Conservation (phyloP, 495 filamentous ascomycete species). For the Xanthoparmelia taractica region DNA sequence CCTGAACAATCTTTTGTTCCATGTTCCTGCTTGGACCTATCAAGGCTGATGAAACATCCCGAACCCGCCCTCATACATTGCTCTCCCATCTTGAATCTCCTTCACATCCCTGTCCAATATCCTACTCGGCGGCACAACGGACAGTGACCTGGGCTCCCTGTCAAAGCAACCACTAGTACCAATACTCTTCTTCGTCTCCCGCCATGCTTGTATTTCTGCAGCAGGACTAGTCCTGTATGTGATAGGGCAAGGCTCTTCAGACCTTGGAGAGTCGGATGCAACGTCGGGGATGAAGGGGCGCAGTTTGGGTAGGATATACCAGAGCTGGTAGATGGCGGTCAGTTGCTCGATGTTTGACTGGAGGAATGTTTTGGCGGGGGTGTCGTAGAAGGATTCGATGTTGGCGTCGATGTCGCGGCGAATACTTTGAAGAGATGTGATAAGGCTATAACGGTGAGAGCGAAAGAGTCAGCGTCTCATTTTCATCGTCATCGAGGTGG, state of each 20-base stretch:
- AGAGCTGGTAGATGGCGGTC: constrained; percentile 14
- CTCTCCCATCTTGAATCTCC: constrained; percentile 2
- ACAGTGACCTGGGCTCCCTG: constrained; percentile 12
- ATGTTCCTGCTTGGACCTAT: not conserved
- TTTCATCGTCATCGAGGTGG: too few species aligned
- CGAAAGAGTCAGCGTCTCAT: not conserved
- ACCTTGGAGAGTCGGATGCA: not conserved
- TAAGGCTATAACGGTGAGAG: constrained; percentile 3
- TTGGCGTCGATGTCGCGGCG: constrained; percentile 11
- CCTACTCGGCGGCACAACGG: not conserved
- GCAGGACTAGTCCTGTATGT: not conserved
- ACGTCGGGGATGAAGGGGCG: constrained; percentile 12
- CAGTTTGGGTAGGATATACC: constrained; percentile 7
- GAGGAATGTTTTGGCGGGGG: constrained; percentile 10
- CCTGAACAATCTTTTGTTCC: not conserved
- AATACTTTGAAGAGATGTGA: constrained; percentile 11
- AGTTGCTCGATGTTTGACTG: constrained; percentile 17
- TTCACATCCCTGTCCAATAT: constrained; percentile 1
- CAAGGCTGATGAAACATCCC: not conserved
- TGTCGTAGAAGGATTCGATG: constrained; percentile 13
- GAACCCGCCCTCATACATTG: not conserved
- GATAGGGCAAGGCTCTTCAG: not conserved
- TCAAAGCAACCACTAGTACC: constrained; percentile 4
- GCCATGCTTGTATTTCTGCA: not conserved
- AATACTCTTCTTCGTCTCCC: constrained; percentile 7